Conservation (phyloP, 352 stramenopile species). For the Phytophthora vignae region DNA sequence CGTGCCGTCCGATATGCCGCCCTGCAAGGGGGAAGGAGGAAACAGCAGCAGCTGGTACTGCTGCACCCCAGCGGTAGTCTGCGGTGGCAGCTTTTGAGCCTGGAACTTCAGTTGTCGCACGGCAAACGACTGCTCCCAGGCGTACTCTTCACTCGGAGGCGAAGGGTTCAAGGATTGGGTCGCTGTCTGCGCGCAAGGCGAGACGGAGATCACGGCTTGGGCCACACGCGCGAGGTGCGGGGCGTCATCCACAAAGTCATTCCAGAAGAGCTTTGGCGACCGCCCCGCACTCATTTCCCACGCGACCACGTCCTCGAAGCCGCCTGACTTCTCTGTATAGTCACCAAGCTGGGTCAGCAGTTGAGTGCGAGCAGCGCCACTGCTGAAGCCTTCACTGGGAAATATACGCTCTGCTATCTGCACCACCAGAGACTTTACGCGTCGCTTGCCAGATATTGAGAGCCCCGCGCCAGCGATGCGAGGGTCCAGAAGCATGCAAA, state of each 20-base stretch:
- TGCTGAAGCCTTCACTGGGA: conserved; percentile 24
- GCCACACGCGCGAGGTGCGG: conserved; percentile 50
- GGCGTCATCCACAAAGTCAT: conserved; percentile 56
- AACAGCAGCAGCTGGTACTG: conserved; percentile 32
- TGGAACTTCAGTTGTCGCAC: conserved; percentile 46
- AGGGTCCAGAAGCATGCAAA: conserved; percentile 57
- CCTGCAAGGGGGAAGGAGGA: conserved; percentile 11
- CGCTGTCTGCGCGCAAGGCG: conserved; percentile 26
- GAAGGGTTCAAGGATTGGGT: conserved; percentile 10
- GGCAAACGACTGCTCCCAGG: conserved; percentile 33
- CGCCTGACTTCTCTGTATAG: conserved; percentile 44
- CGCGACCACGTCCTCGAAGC: conserved; percentile 50
- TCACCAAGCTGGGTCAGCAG: conserved; percentile 51
- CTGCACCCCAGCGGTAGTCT: not conserved
- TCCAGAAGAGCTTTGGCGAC: conserved; percentile 53
- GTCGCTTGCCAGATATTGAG: conserved; percentile 48
- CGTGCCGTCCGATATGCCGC: conserved; percentile 4
- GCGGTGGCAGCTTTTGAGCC: conserved; percentile 7
- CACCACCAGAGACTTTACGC: conserved; percentile 56
- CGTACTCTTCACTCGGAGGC: conserved; percentile 3
- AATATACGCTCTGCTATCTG: conserved; percentile 42
- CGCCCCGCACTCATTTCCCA: conserved; percentile 63
- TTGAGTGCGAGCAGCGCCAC: conserved; percentile 16
- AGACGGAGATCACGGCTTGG: conserved; percentile 38
- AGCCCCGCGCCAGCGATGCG: conserved; percentile 50